phyloP scores from a whole-genome alignment of 495 filamentous ascomycete genomes.

The Aspergillus steynii region DNA sequence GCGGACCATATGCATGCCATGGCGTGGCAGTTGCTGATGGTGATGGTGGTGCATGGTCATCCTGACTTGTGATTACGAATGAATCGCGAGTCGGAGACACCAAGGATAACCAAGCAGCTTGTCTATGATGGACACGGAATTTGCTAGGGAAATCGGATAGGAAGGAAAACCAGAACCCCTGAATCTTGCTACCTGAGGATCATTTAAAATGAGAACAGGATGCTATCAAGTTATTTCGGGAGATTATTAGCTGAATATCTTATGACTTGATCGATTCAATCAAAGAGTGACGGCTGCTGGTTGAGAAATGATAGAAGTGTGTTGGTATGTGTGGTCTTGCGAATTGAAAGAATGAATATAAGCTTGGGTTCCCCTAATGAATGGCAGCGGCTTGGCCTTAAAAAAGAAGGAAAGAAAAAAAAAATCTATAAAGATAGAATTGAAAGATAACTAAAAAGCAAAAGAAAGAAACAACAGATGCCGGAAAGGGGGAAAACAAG shows the following conservation, averaged over 20 bases:
- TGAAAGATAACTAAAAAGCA: slow-evolving; percentile 14
- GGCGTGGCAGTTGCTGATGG: slow-evolving; percentile 22
- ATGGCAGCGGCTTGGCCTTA: slow-evolving; percentile 21
- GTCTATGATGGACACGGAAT: not conserved
- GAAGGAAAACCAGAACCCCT: slow-evolving; percentile 12
- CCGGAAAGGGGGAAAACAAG: slow-evolving; percentile 4
- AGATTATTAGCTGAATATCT: not conserved
- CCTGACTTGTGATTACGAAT: slow-evolving; percentile 7
- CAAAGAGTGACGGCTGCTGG: not conserved
- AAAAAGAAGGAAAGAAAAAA: slow-evolving; percentile 11
- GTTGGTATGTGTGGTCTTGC: slow-evolving; percentile 4
- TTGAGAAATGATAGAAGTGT: slow-evolving; percentile 10
- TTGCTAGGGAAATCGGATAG: not conserved
- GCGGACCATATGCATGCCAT: slow-evolving; percentile 28
- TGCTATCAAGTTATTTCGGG: not conserved
- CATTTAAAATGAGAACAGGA: slow-evolving; percentile 2
- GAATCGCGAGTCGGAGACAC: slow-evolving; percentile 3
- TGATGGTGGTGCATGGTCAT: slow-evolving; percentile 32
- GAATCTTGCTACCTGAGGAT: slow-evolving; percentile 15
- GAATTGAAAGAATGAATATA: slow-evolving; percentile 36
- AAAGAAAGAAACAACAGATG: slow-evolving; percentile 15
- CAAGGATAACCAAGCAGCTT: slow-evolving; percentile 12
- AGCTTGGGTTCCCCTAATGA: slow-evolving; percentile 28
- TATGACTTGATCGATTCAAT: not conserved
- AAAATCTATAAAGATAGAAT: slow-evolving; percentile 12